Base-by-base conservation (phyloP, 352 stramenopile species). In the Nothophytophthora sp. region DNA sequence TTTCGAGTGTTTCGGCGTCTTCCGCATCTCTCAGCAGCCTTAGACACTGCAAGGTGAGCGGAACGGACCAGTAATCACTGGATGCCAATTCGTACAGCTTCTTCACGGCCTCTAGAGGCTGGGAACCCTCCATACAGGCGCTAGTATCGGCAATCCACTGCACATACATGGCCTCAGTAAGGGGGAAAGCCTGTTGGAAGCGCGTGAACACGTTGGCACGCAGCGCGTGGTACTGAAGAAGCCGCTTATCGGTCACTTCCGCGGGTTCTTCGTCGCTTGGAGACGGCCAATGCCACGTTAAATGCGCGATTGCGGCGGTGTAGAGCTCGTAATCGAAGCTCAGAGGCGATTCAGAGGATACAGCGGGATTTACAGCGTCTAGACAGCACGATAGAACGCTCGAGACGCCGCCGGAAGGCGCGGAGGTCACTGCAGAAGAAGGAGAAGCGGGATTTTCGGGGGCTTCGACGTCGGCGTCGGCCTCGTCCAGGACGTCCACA, bases 51-150 rank as follows among this genome's bases (percentile, higher is more conserved):
- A 85, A 25, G 15, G 68, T 55, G 9, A 89, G 33, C 18, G 71
- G 39, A 10, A 88, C 73, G 0, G 73, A 85, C 70, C 65, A 76
- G 46, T 91, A 91, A 42, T 89, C 80, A 7, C 23, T 12, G 18
- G 40, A 35, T 6, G 80, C 55, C 4, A 74, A 47, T 35, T 79
- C 63, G 18, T 73, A 85, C 5, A 91, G 50, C 13, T 29, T 38
- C 52, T 70, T 43, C 5, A 66, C 24, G 0, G 55, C 35, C 0
- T 66, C 45, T 3, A 15, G 2, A n/a, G n/a, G n/a, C n/a, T n/a
- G n/a, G 29, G 29, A 12, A 2, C 29, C 20, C 29, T 37, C 36
- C n/a, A 39, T 52, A 42, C 15, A 34, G 15, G 45, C 49, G 15
- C n/a, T 22, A 1, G 55, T 45, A 35, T 84, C 73, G 28, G 35